Conservation (phyloP, 371 early-diverging fungal genomes). For the Phascolomyces articulosus region DNA sequence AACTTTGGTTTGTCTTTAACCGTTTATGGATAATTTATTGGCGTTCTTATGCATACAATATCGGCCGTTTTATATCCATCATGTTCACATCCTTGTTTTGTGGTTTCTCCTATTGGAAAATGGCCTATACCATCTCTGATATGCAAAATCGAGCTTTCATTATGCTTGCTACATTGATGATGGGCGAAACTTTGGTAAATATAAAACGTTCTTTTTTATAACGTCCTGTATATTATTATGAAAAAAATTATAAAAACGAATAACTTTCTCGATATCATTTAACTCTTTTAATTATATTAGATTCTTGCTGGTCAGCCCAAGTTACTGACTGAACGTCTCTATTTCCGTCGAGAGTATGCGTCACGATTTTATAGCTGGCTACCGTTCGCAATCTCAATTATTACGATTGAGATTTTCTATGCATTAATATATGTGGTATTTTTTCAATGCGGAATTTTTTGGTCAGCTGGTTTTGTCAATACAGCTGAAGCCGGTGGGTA, state of each 20-base stretch:
- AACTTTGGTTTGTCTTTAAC: conserved; percentile 37
- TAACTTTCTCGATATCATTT: not conserved
- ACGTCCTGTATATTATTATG: no score
- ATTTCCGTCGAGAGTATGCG: conserved; percentile 66
- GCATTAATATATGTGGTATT: conserved; percentile 41
- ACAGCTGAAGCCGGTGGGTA: conserved; percentile 48
- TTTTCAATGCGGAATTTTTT: conserved; percentile 62
- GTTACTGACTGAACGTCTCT: conserved; percentile 63
- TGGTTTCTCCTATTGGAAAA: conserved; percentile 61
- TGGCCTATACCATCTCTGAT: conserved; percentile 49
- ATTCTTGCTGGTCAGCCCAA: conserved; percentile 48
- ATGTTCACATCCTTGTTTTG: conserved; percentile 44
- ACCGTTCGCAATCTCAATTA: conserved; percentile 53
- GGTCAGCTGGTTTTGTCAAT: conserved; percentile 58
- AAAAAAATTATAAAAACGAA: no score
- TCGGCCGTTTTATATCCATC: conserved; percentile 49
- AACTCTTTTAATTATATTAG: not conserved
- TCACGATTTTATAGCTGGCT: conserved; percentile 67
- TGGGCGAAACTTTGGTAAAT: conserved; percentile 38
- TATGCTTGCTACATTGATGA: conserved; percentile 60
- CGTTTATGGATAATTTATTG: conserved; percentile 60
- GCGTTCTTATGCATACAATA: conserved; percentile 60
- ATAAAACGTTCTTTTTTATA: not conserved
- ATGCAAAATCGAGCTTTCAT: conserved; percentile 65
- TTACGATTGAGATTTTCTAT: conserved; percentile 56